Conservation (phyloP, 1,284 basidiomycete genomes). For the Tilletiopsis washingtonensis region DNA sequence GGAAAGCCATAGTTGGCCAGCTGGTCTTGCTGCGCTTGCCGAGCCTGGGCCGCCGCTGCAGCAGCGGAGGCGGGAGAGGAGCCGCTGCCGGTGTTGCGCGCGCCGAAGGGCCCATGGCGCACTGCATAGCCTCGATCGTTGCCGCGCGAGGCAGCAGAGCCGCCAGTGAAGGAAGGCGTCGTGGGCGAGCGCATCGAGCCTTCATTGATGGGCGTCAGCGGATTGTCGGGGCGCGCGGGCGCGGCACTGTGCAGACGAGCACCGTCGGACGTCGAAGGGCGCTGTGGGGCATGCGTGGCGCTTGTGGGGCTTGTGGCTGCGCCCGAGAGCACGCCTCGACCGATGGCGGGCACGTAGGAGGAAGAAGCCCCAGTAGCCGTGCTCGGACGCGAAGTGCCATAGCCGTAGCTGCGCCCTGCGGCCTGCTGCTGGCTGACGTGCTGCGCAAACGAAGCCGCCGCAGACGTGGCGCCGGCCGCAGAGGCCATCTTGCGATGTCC, state of each 20-base stretch:
- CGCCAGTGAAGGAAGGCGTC: not conserved
- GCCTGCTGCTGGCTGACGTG: too few relatives aligned
- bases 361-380: constrained; percentile 11
- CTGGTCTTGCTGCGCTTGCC: constrained; percentile 2
- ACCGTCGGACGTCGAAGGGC: constrained; percentile 25
- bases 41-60: too few relatives aligned
- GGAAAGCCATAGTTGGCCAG: constrained; percentile 4
- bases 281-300: constrained; percentile 10
- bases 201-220: constrained; percentile 30
- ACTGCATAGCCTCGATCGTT: constrained; percentile 27
- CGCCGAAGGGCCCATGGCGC: constrained; percentile 27
- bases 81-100: too few relatives aligned
- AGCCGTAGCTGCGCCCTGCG: not conserved
- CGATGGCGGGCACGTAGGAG: not conserved
- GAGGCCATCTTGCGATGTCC: constrained; percentile 29
- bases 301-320: constrained; percentile 15
- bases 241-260: constrained; percentile 2
- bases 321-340: constrained; percentile 1
- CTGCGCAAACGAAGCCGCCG: too few relatives aligned
- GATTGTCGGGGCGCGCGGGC: constrained; percentile 11
- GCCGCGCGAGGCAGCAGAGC: not conserved
- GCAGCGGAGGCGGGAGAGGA: too few relatives aligned
- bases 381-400: constrained; percentile 2
- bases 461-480: constrained; percentile 12
- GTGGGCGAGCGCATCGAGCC: constrained; percentile 12